Conservation (phyloP, 352 stramenopile species). For the Pythium dissotocum region DNA sequence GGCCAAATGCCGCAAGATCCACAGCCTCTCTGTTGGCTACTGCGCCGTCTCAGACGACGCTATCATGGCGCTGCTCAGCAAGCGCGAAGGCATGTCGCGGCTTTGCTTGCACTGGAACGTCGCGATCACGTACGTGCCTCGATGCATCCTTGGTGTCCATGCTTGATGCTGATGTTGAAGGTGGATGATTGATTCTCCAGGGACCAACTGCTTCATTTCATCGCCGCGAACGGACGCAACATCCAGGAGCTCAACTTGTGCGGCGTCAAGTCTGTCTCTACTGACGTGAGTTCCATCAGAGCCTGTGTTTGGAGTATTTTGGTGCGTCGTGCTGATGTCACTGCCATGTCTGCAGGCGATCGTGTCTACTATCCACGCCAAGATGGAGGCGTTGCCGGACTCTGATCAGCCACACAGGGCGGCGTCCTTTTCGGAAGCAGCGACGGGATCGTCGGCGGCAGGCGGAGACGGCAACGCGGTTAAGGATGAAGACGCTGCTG, state of each 20-base stretch:
- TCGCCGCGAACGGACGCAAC: constrained; percentile 69
- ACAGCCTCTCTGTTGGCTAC: constrained; percentile 86
- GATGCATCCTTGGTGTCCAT: constrained; percentile 6
- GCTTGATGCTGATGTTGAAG: background rate
- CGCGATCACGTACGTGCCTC: constrained; percentile 66
- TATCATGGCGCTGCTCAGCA: constrained; percentile 82
- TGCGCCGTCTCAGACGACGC: constrained; percentile 84
- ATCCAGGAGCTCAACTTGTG: constrained; percentile 88
- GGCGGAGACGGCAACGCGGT: constrained; percentile 6
- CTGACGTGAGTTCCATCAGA: constrained; percentile 50
- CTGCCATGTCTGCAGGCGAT: constrained; percentile 39
- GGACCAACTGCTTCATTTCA: constrained; percentile 79
- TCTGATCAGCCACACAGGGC: constrained; percentile 17
- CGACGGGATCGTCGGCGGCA: background rate
- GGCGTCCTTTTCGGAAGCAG: constrained; percentile 3
- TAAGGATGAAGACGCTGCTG: constrained; percentile 28
- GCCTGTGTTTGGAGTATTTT: background rate
- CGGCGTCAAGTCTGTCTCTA: constrained; percentile 83
- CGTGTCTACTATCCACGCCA: constrained; percentile 71
- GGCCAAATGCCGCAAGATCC: constrained; percentile 88
- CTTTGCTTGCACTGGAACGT: constrained; percentile 88
- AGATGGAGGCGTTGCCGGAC: constrained; percentile 67
- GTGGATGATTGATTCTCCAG: constrained; percentile 29
- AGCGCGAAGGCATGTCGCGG: constrained; percentile 75
- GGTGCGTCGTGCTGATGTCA: background rate